Evolutionary conservation across 768 basidiomycete species (phyloP).

Genomic region (Mycena metata): DNA sequence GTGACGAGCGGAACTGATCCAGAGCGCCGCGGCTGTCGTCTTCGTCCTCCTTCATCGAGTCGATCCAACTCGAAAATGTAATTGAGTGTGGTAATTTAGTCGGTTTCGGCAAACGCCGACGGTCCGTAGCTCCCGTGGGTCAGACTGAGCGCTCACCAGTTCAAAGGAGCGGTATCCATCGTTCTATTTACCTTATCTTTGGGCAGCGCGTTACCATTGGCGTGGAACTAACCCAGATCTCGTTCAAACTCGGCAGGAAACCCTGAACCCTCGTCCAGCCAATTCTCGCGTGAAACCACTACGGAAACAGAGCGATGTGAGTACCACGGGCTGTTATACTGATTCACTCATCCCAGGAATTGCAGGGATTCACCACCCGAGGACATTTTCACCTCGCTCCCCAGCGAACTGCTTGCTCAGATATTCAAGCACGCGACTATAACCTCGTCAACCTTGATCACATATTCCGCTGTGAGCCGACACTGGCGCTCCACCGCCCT

Average conservation of each 20-base stretch:
- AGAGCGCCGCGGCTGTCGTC: constrained; percentile 7
- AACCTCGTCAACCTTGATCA: constrained; percentile 12
- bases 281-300: no score
- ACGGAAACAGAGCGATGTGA: background rate
- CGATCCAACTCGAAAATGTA: no score
- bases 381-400: constrained; percentile 16
- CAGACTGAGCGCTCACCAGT: no score
- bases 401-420: constrained; percentile 28
- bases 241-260: background rate
- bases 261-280: background rate
- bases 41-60: constrained; percentile 26
- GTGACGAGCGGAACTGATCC: constrained; percentile 15
- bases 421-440: constrained; percentile 29
- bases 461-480: constrained; percentile 25
- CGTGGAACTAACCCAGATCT: background rate
- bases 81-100: no score
- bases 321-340: background rate
- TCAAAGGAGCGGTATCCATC: no score
- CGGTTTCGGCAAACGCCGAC: background rate
- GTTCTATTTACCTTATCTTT: no score
- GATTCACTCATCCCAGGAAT: background rate
- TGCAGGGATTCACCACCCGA: constrained; percentile 6
- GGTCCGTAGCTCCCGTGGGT: no score
- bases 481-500: constrained; percentile 27
- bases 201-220: constrained; percentile 3